A percentile compares a stretch with the other conserved stretches of the same genome.
Conservation (phyloP, 2,329 filamentous ascomycete species). For the Beauveria asiatica region DNA sequence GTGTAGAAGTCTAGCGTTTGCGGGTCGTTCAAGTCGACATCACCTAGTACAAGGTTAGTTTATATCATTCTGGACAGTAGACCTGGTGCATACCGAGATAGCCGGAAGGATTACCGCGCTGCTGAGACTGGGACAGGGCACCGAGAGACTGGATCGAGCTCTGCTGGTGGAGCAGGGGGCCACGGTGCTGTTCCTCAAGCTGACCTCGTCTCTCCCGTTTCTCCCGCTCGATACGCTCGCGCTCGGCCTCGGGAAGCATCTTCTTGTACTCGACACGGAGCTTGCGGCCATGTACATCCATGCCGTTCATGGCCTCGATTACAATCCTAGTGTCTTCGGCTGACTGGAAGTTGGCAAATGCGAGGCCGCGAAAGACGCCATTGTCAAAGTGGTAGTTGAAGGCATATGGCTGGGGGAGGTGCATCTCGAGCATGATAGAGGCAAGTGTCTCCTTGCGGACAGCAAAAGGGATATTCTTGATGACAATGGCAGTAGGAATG, state of each 20-base stretch:
- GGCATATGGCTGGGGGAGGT: constrained; percentile 88
- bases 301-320: constrained; percentile 89
- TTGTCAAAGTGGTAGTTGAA: constrained; percentile 99
- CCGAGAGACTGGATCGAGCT: constrained; percentile 74
- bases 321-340: constrained; percentile 88
- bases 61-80: constrained; percentile 3
- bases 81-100: constrained; percentile 37
- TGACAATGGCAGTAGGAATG: constrained; percentile 96
- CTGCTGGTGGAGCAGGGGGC: constrained; percentile 72
- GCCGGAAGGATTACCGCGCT: constrained; percentile 21
- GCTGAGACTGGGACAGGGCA: constrained; percentile 57
- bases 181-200: constrained; percentile 88
- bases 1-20: constrained; percentile 82
- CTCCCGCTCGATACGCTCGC: constrained; percentile 92
- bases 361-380: constrained; percentile 88
- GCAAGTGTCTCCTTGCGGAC: constrained; percentile 95
- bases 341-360: constrained; percentile 97
- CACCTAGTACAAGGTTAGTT: constrained; percentile 29
- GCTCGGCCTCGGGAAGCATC: constrained; percentile 91
- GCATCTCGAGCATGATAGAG: constrained; percentile 87
- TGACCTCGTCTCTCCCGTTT: constrained; percentile 94
- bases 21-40: constrained; percentile 87
- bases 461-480: constrained; percentile 98
- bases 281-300: constrained; percentile 91
- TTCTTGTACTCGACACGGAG: constrained; percentile 98